Evolutionary conservation across 495 filamentous ascomycete species (phyloP), one percentile per base, ranked within the genome.

Genomic region (Podospora appendiculata): DNA sequence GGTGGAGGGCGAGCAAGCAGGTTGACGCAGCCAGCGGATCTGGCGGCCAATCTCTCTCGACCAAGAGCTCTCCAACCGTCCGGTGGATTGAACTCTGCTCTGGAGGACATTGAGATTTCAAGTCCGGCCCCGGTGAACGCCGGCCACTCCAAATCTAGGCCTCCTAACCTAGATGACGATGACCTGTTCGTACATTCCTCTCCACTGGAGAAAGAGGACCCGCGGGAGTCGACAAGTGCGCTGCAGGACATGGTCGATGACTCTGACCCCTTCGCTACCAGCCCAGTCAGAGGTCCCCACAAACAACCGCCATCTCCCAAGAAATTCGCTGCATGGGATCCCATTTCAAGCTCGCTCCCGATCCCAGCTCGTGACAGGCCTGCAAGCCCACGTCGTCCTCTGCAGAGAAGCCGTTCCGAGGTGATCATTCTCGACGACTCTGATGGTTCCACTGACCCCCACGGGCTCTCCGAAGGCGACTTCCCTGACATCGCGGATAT

Each of bases 311-410:
- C 46, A 14, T 13, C 25, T 17, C 51, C 57, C 8, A 54, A 41
- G 35, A 61, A 62, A n/a, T 56, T 58, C 6, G 61, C 48, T 19
- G 47, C 56, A 1, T 77, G 74, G 74, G 74, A 75, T 58, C 74
- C 71, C 0, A 76, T 76, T 46, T 76, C 73, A 16, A 75, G 72
- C 56, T 77, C 74, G 4, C 65, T 69, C 14, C 50, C 54, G 7
- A 43, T 40, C 6, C 38, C 19, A 10, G 13, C 33, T n/a, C 51
- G 62, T 35, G 48, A 55, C 33, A 35, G 45, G 16, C 48, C 51
- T 1, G 16, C 47, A 4, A 38, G 33, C 6, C 13, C 51, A 33
- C 6, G 46, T 9, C 55, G 51, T 25, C 47, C 41, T 1, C 35
- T 63, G 14, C 48, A 48, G 12, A 64, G 51, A 33, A 53, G 32